Base-by-base conservation (phyloP, 108 stramenopile species). In the Cylindrotheca fusiformis region DNA sequence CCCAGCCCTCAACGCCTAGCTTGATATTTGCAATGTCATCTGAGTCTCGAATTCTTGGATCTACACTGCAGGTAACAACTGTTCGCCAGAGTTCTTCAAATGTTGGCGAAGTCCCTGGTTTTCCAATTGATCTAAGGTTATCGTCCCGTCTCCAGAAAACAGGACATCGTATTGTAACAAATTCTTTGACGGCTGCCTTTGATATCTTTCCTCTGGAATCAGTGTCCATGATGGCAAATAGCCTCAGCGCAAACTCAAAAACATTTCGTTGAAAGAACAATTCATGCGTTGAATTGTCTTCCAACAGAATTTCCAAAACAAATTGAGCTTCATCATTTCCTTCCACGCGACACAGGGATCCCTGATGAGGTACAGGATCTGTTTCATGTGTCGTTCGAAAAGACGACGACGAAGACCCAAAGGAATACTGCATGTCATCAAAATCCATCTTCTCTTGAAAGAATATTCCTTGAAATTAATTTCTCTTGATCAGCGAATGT, bases 51-150 rank as follows among this genome's bases (percentile, higher is more conserved):
- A 65, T 68, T 36, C n/a, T n/a, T 36, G 51, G 21, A 29, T 41
- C 53, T 25, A 53, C 61, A 63, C 85, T 81, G 29, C 83, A 90
- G 10, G 44, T 33, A 28, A 78, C 48, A 14, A 87, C 80, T 4
- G 72, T 58, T 25, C 63, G 60, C 92, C 92, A 94, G 58, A 90
- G 79, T 75, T 94, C 88, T 75, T 86, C 83, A 72, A 90, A 87
- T 3, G 92, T 93, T 31, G 85, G 81, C 2, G 67, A 71, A 0
- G 44, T 30, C 32, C 58, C 59, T 26, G 49, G 32, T 31, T 32
- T 50, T 47, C 52, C 57, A 19, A 45, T 50, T 49, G 45, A 33
- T 54, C 55, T 60, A 6, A 89, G 58, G 57, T 87, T 85, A 19
- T 81, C 82, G 65, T 94, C 92, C 55, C 92, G 76, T 58, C 82